Conservation (phyloP, 345 rosid species). For the Excoecaria cochinchinensis region DNA sequence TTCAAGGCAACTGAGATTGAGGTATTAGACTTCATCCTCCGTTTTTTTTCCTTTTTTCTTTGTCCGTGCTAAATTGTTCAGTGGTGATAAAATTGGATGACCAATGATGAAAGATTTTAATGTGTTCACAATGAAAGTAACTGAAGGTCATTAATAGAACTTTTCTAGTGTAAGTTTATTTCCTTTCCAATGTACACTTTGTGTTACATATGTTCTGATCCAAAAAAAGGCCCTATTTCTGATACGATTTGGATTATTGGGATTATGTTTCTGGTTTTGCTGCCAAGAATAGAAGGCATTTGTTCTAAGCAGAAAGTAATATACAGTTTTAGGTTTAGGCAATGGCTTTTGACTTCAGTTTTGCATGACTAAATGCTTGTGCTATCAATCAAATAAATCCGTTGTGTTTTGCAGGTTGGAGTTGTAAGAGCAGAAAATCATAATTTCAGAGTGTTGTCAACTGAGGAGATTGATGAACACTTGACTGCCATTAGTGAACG, state of each 20-base stretch:
- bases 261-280: background rate
- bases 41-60: background rate
- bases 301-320: background rate
- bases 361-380: background rate
- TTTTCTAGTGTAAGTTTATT: background rate
- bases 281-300: background rate
- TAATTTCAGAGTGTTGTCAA: constrained; percentile 54
- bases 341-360: background rate
- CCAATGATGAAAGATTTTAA: background rate
- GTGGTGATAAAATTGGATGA: background rate
- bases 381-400: background rate
- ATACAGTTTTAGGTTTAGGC: background rate
- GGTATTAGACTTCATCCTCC: constrained; percentile 34
- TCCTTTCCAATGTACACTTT: background rate
- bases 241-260: background rate
- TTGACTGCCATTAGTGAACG: constrained; percentile 83
- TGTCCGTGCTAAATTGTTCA: background rate
- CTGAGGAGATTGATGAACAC: constrained; percentile 77
- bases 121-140: background rate
- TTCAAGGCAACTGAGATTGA: constrained; percentile 94
- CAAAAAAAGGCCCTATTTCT: background rate
- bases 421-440: constrained; percentile 64
- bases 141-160: background rate
- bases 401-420: constrained; percentile 51
- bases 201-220: too few species aligned